Percentiles rank a stretch among this genome's conserved stretches.
phyloP scores from a whole-genome alignment of 257 asterid species.

The Solanum verrucosum region DNA sequence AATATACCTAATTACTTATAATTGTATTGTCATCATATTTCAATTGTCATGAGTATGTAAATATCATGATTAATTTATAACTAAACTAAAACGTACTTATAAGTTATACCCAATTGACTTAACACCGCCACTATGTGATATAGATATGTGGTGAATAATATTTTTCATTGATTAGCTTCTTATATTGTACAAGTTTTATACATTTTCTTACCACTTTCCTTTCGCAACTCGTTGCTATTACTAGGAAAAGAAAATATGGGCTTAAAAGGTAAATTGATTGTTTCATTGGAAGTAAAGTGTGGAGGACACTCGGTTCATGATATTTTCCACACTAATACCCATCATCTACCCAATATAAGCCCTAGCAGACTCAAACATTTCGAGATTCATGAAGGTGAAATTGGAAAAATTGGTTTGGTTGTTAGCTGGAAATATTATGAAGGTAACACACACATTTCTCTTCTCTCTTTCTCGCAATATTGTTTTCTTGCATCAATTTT shows the following conservation, averaged over 20 bases:
- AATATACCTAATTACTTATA: no score
- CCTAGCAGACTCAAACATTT: background rate
- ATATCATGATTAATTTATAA: no score
- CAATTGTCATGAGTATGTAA: no score
- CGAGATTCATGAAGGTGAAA: background rate
- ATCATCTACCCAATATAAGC: background rate
- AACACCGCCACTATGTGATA: no score
- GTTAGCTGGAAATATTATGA: background rate
- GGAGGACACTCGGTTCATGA: background rate
- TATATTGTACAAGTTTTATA: background rate
- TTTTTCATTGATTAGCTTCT: background rate
- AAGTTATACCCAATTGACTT: no score
- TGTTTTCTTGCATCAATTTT: background rate
- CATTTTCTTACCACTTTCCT: background rate
- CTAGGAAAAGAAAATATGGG: background rate
- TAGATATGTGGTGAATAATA: no score
- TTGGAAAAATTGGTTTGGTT: background rate
- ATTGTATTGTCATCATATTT: no score
- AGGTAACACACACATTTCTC: background rate
- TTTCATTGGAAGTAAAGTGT: background rate
- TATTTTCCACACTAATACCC: background rate
- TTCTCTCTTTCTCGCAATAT: no score
- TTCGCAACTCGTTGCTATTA: background rate
- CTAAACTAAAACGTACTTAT: no score
- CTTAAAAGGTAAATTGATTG: background rate